Conservation (phyloP, 495 filamentous ascomycete genomes). For the Penicillium nucicola region DNA sequence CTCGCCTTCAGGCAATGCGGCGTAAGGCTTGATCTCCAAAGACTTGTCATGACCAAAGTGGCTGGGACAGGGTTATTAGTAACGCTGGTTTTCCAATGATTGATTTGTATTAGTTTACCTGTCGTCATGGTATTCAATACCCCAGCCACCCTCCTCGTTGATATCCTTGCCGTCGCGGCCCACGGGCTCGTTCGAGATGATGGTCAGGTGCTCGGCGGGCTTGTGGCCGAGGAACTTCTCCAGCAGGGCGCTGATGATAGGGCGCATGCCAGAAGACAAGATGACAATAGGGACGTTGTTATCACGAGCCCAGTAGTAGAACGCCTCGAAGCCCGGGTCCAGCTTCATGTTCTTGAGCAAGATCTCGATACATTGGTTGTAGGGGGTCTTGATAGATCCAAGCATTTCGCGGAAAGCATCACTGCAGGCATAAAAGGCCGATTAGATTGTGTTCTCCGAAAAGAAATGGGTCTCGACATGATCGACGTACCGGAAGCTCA, state of each 20-base stretch:
- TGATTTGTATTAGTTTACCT: slow-evolving; percentile 47
- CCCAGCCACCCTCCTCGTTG: slow-evolving; percentile 77
- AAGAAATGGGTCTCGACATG: slow-evolving; percentile 17
- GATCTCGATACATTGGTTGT: slow-evolving; percentile 70
- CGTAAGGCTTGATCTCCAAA: slow-evolving; percentile 79
- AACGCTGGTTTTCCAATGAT: not conserved
- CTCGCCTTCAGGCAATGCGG: slow-evolving; percentile 60
- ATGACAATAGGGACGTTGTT: slow-evolving; percentile 92
- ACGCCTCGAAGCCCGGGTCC: slow-evolving; percentile 80
- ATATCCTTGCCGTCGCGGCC: slow-evolving; percentile 67
- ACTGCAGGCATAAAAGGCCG: slow-evolving; percentile 23
- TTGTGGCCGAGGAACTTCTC: slow-evolving; percentile 70
- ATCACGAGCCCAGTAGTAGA: slow-evolving; percentile 73
- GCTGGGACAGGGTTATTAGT: slow-evolving; percentile 39
- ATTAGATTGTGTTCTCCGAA: not conserved
- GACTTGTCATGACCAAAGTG: slow-evolving; percentile 93
- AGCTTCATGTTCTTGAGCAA: slow-evolving; percentile 81
- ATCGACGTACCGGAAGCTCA: slow-evolving; percentile 63
- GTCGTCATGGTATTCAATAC: slow-evolving; percentile 83
- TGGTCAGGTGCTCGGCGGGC: slow-evolving; percentile 65
- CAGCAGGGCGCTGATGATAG: slow-evolving; percentile 82
- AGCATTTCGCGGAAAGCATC: slow-evolving; percentile 89
- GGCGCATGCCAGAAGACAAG: slow-evolving; percentile 85
- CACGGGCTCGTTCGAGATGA: slow-evolving; percentile 79
- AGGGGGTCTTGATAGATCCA: slow-evolving; percentile 72